These are phyloP conservation scores for Ceratocystis cubensis DNA, from an alignment of 2,329 filamentous ascomycete genomes.

Conservation along the genomic window DNA sequence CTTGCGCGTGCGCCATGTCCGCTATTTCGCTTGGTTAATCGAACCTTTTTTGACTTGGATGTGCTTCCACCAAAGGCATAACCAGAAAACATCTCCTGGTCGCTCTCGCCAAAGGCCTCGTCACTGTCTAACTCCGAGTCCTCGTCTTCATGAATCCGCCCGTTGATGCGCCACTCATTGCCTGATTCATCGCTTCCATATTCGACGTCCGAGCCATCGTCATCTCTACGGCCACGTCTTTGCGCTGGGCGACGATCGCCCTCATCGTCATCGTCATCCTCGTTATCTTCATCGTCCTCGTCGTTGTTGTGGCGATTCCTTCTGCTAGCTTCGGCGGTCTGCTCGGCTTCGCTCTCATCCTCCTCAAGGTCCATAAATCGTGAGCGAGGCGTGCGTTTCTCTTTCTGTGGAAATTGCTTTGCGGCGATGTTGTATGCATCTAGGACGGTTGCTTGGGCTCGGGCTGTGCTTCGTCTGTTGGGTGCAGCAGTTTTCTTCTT, in stretches of 20 bases:
- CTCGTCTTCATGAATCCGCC: slow-evolving; percentile 42
- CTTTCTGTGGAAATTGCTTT: slow-evolving; percentile 37
- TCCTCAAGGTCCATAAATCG: slow-evolving; percentile 39
- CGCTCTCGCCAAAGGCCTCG: slow-evolving; percentile 79
- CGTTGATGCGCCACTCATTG: slow-evolving; percentile 70
- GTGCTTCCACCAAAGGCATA: slow-evolving; percentile 46
- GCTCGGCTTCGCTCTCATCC: slow-evolving; percentile 23
- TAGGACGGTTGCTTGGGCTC: slow-evolving; percentile 38
- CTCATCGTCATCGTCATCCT: slow-evolving; percentile 41
- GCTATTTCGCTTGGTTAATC: neutral
- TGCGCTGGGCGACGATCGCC: slow-evolving; percentile 29
- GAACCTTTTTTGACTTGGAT: slow-evolving; percentile 28
- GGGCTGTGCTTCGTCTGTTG: slow-evolving; percentile 37
- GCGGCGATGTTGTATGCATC: slow-evolving; percentile 47
- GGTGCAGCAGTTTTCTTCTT: slow-evolving; percentile 17
- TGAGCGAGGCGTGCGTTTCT: slow-evolving; percentile 38
- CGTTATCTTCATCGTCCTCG: slow-evolving; percentile 39
- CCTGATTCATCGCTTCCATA: slow-evolving; percentile 75
- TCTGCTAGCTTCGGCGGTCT: slow-evolving; percentile 24
- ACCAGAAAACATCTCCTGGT: slow-evolving; percentile 72
- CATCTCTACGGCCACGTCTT: slow-evolving; percentile 34
- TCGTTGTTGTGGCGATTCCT: slow-evolving; percentile 35
- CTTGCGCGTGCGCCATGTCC: neutral
- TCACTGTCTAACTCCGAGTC: slow-evolving; percentile 55
- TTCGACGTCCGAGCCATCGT: slow-evolving; percentile 45